Evolutionary conservation across 345 rosid species (phyloP), one percentile per base, ranked within the genome.

Genomic region (Gossypium herbaceum): DNA sequence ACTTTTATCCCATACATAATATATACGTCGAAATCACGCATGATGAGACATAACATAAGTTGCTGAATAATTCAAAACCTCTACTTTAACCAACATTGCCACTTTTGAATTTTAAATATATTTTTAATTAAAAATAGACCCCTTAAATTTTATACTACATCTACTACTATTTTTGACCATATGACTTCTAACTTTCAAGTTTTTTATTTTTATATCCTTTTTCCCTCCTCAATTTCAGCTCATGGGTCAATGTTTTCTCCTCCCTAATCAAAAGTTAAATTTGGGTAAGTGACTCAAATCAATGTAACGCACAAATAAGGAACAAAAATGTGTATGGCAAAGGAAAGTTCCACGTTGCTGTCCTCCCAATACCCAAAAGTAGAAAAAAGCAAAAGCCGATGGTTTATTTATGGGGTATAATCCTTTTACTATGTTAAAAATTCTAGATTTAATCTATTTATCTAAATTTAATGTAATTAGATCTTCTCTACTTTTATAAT

Each of bases 221-320:
- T 73, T 17, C 44, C 12, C 24, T 3, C 71, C 71, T 63, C 41
- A 65, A 74, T 64, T 54, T 74, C 62, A 74, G 63, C 64, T 51
- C 62, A 74, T 64, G 71, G 54, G 77, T 74, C 72, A 74, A 74
- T 64, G 72, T 52, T 74, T 74, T 63, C 47, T 63, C 34, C 50
- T 50, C 25, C 60, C 20, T 25, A 50, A 68, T 25, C 44, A 16
- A 16, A 50, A 15, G 44, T 24, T 48, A 25, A 24, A 50, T 0
- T 1, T 0, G 44, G 72, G 43, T 47, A 10, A 68, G 24, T 2
- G 54, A 19, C 5, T 7, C 1, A 34, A 34, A 34, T 34, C 41
- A 34, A 34, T 34, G 41, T 34, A 12, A 1, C 39, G 2, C 64
- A 12, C 64, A 66, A 13, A 22, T 6, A 19, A 34, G 61, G 3